phyloP scores from a whole-genome alignment of 2,329 filamentous ascomycete species.

The Alternaria infectoria region DNA sequence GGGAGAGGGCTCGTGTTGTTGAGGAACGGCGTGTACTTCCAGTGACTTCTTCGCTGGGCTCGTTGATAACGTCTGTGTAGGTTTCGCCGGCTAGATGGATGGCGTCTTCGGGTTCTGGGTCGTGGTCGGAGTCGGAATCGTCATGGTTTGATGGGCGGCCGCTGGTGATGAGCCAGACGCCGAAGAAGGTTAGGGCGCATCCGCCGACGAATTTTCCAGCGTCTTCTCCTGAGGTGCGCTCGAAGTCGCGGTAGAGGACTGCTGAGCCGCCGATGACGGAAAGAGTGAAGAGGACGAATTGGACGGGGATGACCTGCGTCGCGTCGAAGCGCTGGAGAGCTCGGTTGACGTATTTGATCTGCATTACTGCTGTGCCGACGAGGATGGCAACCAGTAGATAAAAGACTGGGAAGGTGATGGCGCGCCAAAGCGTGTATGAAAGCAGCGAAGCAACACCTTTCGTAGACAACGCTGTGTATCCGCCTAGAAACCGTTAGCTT shows the following conservation, averaged over 20 bases:
- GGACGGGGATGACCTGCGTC: slow-evolving; percentile 95
- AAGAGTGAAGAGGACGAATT: slow-evolving; percentile 95
- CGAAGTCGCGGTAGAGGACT: slow-evolving; percentile 92
- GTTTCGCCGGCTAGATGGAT: slow-evolving; percentile 52
- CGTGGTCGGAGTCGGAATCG: slow-evolving; percentile 61
- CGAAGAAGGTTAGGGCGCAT: slow-evolving; percentile 90
- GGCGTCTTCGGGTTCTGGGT: slow-evolving; percentile 49
- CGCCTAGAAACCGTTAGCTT: slow-evolving; percentile 59
- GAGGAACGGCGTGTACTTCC: slow-evolving; percentile 31
- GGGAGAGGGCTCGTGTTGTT: slow-evolving; percentile 29
- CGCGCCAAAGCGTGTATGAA: slow-evolving; percentile 86
- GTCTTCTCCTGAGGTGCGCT: slow-evolving; percentile 75
- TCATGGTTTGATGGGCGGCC: slow-evolving; percentile 59
- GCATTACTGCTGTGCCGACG: slow-evolving; percentile 86
- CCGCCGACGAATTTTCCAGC: slow-evolving; percentile 87
- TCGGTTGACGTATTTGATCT: slow-evolving; percentile 95
- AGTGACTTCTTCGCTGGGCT: slow-evolving; percentile 4
- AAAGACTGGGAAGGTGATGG: slow-evolving; percentile 89
- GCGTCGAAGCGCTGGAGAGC: slow-evolving; percentile 92
- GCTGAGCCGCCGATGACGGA: slow-evolving; percentile 95
- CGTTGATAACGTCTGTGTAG: slow-evolving; percentile 39
- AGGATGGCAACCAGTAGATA: slow-evolving; percentile 84
- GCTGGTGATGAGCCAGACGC: slow-evolving; percentile 96
- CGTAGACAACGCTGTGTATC: slow-evolving; percentile 94
- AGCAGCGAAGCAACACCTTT: slow-evolving; percentile 96